These are phyloP conservation scores for Rhytidiadelphus loreus DNA, from an alignment of 225 moss, liverwort and hornwort species.

Conservation along the genomic window DNA sequence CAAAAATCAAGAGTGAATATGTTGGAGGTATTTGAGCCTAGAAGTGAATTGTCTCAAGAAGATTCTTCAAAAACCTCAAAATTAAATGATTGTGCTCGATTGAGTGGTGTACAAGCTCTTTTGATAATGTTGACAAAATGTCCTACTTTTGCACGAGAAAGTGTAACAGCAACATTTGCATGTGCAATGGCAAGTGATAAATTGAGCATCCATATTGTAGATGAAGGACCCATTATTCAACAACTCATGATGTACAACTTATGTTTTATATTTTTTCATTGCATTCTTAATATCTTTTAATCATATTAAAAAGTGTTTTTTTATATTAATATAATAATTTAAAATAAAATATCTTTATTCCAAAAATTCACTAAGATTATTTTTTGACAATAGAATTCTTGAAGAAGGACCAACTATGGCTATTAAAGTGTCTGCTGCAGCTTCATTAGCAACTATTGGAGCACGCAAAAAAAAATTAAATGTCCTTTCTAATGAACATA, in stretches of 20 bases:
- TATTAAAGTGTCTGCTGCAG: constrained; percentile 35
- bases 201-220: constrained; percentile 15
- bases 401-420: constrained; percentile 45
- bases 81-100: background rate
- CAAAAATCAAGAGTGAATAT: background rate
- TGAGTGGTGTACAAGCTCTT: constrained; percentile 30
- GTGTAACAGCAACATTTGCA: constrained; percentile 37
- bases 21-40: background rate
- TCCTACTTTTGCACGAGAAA: constrained; percentile 29
- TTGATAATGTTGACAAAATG: constrained; percentile 26
- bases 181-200: constrained; percentile 52
- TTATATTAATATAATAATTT: too few species aligned
- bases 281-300: background rate
- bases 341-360: accelerated
- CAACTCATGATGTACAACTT: constrained; percentile 50
- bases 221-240: constrained; percentile 32
- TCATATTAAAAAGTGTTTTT: background rate
- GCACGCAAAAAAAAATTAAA: constrained; percentile 49
- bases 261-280: background rate
- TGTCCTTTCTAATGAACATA: constrained; percentile 19
- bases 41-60: background rate
- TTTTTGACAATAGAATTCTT: constrained; percentile 29
- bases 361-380: background rate
- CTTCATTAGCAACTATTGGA: constrained; percentile 69
- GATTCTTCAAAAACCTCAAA: background rate